phyloP scores from a whole-genome alignment of 2,329 filamentous ascomycete genomes.

The Scedosporium minutisporum region DNA sequence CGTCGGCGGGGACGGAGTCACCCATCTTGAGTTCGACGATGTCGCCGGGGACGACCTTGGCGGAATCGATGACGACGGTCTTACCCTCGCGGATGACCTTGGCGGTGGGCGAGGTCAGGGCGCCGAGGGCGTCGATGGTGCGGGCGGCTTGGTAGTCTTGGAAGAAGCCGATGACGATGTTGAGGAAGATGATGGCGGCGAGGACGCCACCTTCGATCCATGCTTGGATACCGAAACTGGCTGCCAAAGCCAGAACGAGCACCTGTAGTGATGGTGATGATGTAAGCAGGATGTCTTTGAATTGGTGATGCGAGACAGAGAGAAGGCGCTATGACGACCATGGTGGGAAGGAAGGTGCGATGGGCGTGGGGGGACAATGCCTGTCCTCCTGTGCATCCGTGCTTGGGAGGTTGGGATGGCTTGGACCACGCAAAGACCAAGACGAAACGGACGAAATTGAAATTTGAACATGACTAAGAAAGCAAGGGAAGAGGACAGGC shows the following conservation, averaged over 20 bases:
- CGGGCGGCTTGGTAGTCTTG: conserved; percentile 31
- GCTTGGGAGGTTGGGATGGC: no score
- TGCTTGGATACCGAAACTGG: conserved; percentile 37
- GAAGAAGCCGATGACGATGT: conserved; percentile 38
- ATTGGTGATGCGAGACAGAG: background rate
- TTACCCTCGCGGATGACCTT: conserved; percentile 27
- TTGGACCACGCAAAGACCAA: no score
- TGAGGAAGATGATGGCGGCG: conserved; percentile 40
- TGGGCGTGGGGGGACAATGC: no score
- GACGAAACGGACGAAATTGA: no score
- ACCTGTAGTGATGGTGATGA: conserved; percentile 17
- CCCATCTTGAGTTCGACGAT: conserved; percentile 39
- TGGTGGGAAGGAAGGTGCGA: no score
- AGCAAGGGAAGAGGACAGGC: background rate
- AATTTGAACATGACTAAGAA: background rate
- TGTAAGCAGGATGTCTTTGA: background rate
- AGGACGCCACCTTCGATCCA: conserved; percentile 43
- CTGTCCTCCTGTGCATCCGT: background rate
- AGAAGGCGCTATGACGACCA: background rate
- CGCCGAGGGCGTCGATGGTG: conserved; percentile 29
- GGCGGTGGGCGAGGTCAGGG: conserved; percentile 24
- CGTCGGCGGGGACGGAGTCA: conserved; percentile 47
- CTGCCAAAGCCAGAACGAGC: conserved; percentile 50
- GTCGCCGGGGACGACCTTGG: conserved; percentile 43
- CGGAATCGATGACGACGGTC: conserved; percentile 20